Base-by-base conservation (phyloP, 164 flowering plant genomes). In the Hamamelis virginiana region DNA sequence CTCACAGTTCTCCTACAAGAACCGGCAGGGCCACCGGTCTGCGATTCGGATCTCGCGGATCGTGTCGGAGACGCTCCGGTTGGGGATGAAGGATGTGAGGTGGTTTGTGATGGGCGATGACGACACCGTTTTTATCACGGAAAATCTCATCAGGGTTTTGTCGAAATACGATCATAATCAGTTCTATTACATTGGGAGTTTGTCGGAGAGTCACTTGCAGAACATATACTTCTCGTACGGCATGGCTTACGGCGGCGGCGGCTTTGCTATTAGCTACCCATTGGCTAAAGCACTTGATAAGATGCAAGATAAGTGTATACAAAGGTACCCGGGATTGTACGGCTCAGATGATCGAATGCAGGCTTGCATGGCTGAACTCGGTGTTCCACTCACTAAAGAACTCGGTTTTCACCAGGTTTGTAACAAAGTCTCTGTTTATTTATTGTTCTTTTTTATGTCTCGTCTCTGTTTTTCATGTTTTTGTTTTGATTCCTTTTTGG, bases 61-160 rank as follows among this genome's bases (percentile, higher is more conserved):
- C 72, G 84, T 84, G 14, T 77, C 87, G 16, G 89, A 85, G 69
- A 86, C 88, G 1, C 60, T 84, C 14, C 78, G 80, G 22, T 61
- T 86, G 27, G 84, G 86, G 8, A 43, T 75, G 64, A 46, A 73
- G 47, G 71, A 79, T 64, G 91, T 84, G 66, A 51, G 86, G 77
- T 89, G 93, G 93, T 82, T 89, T 59, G 93, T 89, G 64, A 82
- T 89, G 86, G 93, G 93, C 0, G 93, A 89, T 76, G 93, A 89
- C 71, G 93, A 89, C 73, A 89, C 93, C 8, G 86, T 89, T 6
- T 89, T 89, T 75, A 71, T 89, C 22, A 76, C 89, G 3, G 91
- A 89, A 15, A 89, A 89, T 69, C 74, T 89, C 56, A 43, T 86
- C 5, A 50, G 93, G 67, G 68, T 89, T 1, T 45, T 89, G 14